phyloP scores from a whole-genome alignment of 2,329 filamentous ascomycete species.

The Pseudopithomyces maydicus region DNA sequence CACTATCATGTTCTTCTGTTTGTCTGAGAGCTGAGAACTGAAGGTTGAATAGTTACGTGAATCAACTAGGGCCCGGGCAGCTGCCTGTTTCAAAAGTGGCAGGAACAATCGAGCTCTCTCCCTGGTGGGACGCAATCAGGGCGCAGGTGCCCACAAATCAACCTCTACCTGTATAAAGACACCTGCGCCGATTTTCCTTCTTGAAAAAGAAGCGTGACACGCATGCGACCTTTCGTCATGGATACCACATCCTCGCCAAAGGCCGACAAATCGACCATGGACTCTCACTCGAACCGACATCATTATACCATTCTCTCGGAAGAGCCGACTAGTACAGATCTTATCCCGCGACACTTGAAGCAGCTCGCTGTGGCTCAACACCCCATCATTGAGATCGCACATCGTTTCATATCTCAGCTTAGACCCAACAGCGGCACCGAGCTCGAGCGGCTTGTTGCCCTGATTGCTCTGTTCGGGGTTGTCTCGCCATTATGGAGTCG shows the following conservation, averaged over 20 bases:
- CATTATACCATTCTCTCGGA: background rate
- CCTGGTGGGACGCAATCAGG: too few species aligned
- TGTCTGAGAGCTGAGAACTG: too few species aligned
- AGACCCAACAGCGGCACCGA: conserved; percentile 14
- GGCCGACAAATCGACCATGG: background rate
- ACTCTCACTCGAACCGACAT: background rate
- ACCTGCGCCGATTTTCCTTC: too few species aligned
- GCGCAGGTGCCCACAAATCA: too few species aligned
- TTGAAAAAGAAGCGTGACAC: too few species aligned
- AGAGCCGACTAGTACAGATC: conserved; percentile 30
- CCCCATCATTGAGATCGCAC: conserved; percentile 36
- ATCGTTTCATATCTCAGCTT: conserved; percentile 29
- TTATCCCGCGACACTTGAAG: conserved; percentile 30
- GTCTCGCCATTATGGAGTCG: conserved; percentile 20
- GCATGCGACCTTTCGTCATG: too few species aligned
- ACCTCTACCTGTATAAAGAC: too few species aligned
- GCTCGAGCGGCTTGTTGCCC: conserved; percentile 28
- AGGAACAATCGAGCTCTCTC: too few species aligned
- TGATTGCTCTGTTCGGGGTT: conserved; percentile 31
- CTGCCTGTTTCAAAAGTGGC: too few species aligned
- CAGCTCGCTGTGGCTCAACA: conserved; percentile 18
- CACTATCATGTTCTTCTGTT: too few species aligned
- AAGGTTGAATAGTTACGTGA: too few species aligned
- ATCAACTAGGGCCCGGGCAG: too few species aligned
- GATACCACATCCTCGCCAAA: background rate